Conservation (phyloP, 768 basidiomycete species). For the Myochromella boudieri region DNA sequence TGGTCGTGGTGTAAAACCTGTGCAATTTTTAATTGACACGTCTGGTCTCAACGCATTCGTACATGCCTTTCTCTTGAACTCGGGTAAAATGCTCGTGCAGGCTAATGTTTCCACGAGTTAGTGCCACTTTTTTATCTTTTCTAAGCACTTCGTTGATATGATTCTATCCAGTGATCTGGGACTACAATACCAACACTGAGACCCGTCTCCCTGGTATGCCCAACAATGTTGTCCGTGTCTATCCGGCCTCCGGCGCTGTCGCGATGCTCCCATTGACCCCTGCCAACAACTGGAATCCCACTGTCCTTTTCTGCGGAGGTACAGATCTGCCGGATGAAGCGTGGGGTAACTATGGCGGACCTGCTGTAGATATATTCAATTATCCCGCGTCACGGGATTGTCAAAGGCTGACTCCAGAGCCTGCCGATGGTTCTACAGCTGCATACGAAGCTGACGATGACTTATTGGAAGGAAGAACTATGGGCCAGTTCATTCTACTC, state of each 20-base stretch:
- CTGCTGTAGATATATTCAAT: constrained; percentile 71
- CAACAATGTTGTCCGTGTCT: constrained; percentile 71
- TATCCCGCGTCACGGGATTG: constrained; percentile 74
- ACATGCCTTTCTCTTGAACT: constrained; percentile 71
- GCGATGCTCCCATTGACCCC: constrained; percentile 92
- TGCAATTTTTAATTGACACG: constrained; percentile 70
- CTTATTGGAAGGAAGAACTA: constrained; percentile 75
- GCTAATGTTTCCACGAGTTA: constrained; percentile 77
- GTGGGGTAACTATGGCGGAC: constrained; percentile 78
- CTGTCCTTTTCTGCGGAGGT: constrained; percentile 91
- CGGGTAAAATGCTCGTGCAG: constrained; percentile 80
- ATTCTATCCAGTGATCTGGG: constrained; percentile 43
- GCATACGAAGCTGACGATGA: constrained; percentile 71
- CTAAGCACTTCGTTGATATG: background rate
- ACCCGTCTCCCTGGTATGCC: constrained; percentile 74
- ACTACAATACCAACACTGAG: constrained; percentile 57
- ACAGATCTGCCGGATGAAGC: constrained; percentile 68
- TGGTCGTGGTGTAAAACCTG: constrained; percentile 45
- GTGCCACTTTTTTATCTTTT: constrained; percentile 28
- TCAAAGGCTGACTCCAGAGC: constrained; percentile 87
- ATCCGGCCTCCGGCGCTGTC: constrained; percentile 85
- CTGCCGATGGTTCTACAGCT: constrained; percentile 59
- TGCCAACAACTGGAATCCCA: constrained; percentile 83
- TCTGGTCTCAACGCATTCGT: constrained; percentile 81
- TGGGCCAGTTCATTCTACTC: constrained; percentile 90